A percentile compares a stretch with the other conserved stretches of the same genome.
These are phyloP conservation scores for Plasmodium ovale DNA, from an alignment of 169 alveolate genomes.

Conservation along the genomic window DNA sequence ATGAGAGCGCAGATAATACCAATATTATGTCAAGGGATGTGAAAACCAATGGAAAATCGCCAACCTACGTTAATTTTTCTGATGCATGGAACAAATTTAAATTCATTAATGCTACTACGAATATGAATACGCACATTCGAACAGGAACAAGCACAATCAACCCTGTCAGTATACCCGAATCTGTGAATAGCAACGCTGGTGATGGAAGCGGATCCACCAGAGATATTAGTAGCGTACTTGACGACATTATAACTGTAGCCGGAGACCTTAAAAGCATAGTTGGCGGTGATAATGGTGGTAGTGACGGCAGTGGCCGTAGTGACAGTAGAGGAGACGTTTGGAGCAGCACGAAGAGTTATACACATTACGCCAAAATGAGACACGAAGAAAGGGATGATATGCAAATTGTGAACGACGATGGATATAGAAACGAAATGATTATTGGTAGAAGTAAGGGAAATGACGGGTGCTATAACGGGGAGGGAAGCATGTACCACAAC, in stretches of 20 bases:
- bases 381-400: no score
- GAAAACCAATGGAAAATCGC: neutral
- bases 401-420: no score
- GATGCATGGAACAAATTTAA: conserved; percentile 19
- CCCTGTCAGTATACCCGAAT: no score
- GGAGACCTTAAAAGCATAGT: neutral
- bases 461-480: no score
- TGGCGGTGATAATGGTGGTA: neutral
- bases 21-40: neutral
- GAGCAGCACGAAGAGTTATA: neutral
- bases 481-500: neutral
- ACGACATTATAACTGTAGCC: neutral
- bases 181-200: no score
- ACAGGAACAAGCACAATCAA: no score
- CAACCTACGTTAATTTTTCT: neutral
- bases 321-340: neutral
- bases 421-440: neutral
- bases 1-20: neutral
- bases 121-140: neutral
- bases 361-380: no score
- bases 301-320: neutral
- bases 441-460: neutral
- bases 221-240: no score
- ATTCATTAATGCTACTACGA: neutral
- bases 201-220: no score